These are phyloP conservation scores for Tylopilus felleus DNA, from an alignment of 768 basidiomycete species.

Conservation along the genomic window DNA sequence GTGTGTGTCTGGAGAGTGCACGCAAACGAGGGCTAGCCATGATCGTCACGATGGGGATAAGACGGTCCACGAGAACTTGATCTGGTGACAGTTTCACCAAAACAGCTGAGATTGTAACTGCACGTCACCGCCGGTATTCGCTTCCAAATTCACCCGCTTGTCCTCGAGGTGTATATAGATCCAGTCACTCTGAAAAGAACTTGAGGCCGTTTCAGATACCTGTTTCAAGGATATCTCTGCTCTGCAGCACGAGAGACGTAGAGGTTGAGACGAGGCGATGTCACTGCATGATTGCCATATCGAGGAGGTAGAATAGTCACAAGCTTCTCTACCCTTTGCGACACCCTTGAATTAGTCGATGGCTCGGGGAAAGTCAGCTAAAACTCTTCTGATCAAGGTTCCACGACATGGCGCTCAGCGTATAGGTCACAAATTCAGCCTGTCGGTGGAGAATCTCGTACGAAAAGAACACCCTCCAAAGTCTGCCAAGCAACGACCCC, in stretches of 20 bases:
- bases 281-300: constrained; percentile 13
- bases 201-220: not conserved
- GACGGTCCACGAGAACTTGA: not conserved
- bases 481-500: constrained; percentile 39
- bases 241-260: too few species aligned
- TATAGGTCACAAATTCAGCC: constrained; percentile 59
- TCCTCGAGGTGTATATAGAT: not conserved
- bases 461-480: constrained; percentile 46
- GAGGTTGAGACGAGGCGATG: not conserved
- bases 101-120: too few species aligned
- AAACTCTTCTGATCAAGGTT: constrained; percentile 59
- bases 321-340: not conserved
- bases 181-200: not conserved
- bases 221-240: too few species aligned
- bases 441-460: constrained; percentile 56
- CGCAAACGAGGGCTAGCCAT: constrained; percentile 20
- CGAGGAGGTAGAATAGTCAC: constrained; percentile 1
- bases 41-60: not conserved
- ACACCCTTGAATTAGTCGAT: constrained; percentile 10
- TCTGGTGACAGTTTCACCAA: too few species aligned
- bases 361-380: constrained; percentile 46
- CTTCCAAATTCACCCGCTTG: constrained; percentile 1
- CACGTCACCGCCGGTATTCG: constrained; percentile 3
- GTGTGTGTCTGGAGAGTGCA: constrained; percentile 46
- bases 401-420: constrained; percentile 75